phyloP scores from a whole-genome alignment of 331 rosid species.

The Ulmus americana region DNA sequence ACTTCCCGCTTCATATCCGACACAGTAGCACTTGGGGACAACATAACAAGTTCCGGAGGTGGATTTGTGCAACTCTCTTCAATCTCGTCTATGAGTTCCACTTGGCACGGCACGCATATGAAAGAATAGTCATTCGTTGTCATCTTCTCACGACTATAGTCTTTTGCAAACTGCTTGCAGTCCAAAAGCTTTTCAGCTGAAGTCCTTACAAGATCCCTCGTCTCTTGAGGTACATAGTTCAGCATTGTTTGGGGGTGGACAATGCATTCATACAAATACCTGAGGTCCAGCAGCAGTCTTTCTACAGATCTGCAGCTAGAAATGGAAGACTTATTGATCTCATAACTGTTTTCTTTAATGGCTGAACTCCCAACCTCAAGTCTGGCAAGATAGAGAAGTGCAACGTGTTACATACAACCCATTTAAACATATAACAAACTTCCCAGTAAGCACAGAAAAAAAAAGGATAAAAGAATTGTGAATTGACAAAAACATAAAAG shows the following conservation, averaged over 20 bases:
- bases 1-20: slow-evolving; percentile 65
- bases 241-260: slow-evolving; percentile 70
- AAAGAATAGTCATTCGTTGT: slow-evolving; percentile 20
- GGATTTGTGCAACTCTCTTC: slow-evolving; percentile 39
- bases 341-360: slow-evolving; percentile 25
- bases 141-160: slow-evolving; percentile 44
- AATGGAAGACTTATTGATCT: slow-evolving; percentile 29
- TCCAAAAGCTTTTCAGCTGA: slow-evolving; percentile 75
- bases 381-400: slow-evolving; percentile 33
- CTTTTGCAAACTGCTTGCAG: slow-evolving; percentile 93
- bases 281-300: slow-evolving; percentile 57
- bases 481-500: not conserved
- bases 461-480: not conserved
- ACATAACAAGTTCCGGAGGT: slow-evolving; percentile 60
- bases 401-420: not conserved
- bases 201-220: slow-evolving; percentile 49
- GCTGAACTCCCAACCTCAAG: slow-evolving; percentile 45
- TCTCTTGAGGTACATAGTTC: slow-evolving; percentile 42
- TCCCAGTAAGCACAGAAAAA: not conserved
- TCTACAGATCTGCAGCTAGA: slow-evolving; percentile 55
- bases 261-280: slow-evolving; percentile 60
- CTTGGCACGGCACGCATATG: slow-evolving; percentile 52
- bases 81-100: slow-evolving; percentile 54
- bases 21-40: slow-evolving; percentile 54
- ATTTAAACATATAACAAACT: not conserved